Evolutionary conservation across 1,284 basidiomycete species (phyloP).

Genomic region (Gymnopus androsaceus): DNA sequence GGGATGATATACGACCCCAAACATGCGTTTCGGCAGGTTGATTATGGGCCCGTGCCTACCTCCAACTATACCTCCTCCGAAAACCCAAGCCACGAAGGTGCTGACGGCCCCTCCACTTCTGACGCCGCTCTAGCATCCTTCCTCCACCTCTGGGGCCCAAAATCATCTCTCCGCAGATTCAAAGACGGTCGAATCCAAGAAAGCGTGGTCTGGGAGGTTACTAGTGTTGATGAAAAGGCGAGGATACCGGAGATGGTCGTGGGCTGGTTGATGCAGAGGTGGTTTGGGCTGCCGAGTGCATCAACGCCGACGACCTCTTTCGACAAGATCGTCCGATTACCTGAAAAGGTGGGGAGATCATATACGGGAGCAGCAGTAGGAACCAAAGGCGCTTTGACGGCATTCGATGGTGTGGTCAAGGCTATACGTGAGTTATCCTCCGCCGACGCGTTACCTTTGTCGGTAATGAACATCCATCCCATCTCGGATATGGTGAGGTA

Average conservation of each 20-base stretch:
- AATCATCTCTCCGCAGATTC: constrained; percentile 94
- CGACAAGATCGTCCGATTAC: constrained; percentile 70
- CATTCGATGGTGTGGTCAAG: constrained; percentile 83
- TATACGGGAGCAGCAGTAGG: constrained; percentile 57
- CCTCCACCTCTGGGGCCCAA: constrained; percentile 88
- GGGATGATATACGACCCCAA: constrained; percentile 76
- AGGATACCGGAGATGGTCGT: constrained; percentile 81
- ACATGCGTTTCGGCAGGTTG: constrained; percentile 81
- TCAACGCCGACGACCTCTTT: too few relatives aligned
- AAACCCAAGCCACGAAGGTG: too few relatives aligned
- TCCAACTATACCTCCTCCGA: too few relatives aligned
- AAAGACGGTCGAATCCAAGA: constrained; percentile 93
- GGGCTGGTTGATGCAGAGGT: constrained; percentile 71
- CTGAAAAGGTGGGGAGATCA: constrained; percentile 53
- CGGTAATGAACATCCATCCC: constrained; percentile 78
- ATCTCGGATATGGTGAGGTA: constrained; percentile 79
- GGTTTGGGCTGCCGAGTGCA: constrained; percentile 80
- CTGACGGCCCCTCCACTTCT: constrained; percentile 61
- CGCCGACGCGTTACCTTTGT: constrained; percentile 68
- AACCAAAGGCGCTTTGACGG: constrained; percentile 77
- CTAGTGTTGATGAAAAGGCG: constrained; percentile 73
- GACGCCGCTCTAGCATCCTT: constrained; percentile 65
- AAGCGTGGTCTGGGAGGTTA: constrained; percentile 91
- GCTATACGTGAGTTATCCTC: constrained; percentile 78
- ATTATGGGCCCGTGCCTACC: constrained; percentile 88